Conservation (phyloP, 306 rosid species). For the Hylodesmum podocarpum region DNA sequence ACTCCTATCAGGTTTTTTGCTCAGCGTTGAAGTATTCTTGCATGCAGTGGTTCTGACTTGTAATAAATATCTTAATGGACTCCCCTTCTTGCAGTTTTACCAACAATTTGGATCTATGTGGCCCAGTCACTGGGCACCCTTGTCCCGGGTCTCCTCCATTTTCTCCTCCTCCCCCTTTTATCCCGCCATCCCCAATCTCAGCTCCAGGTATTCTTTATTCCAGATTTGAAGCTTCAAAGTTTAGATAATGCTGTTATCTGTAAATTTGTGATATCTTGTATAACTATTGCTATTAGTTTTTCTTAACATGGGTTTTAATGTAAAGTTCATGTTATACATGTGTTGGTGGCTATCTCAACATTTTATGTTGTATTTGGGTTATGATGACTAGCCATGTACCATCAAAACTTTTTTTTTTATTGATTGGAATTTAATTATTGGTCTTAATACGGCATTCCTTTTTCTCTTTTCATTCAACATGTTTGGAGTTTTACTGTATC, state of each 20-base stretch:
- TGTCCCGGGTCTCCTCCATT: slow-evolving; percentile 93
- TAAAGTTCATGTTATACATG: neutral
- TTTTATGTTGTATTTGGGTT: neutral
- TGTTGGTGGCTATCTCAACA: neutral
- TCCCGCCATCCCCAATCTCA: slow-evolving; percentile 70
- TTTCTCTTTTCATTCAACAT: neutral
- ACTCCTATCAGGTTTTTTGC: slow-evolving; percentile 70
- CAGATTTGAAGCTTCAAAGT: neutral
- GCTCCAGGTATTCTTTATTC: slow-evolving; percentile 53
- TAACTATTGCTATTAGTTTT: neutral
- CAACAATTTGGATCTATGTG: slow-evolving; percentile 73
- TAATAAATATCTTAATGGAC: slow-evolving; percentile 5
- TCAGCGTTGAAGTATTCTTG: neutral
- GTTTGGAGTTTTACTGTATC: neutral
- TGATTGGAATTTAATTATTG: neutral
- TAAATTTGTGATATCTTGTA: neutral
- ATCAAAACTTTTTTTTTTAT: neutral
- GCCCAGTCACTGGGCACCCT: slow-evolving; percentile 84
- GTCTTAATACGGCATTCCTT: neutral
- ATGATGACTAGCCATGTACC: neutral
- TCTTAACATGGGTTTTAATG: neutral
- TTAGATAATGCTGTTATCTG: slow-evolving; percentile 1
- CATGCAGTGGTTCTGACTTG: slow-evolving; percentile 1
- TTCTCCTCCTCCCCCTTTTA: slow-evolving; percentile 88
- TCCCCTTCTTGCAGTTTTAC: slow-evolving; percentile 61